Base-by-base conservation (phyloP, 306 rosid species). In the Rubus idaeus region DNA sequence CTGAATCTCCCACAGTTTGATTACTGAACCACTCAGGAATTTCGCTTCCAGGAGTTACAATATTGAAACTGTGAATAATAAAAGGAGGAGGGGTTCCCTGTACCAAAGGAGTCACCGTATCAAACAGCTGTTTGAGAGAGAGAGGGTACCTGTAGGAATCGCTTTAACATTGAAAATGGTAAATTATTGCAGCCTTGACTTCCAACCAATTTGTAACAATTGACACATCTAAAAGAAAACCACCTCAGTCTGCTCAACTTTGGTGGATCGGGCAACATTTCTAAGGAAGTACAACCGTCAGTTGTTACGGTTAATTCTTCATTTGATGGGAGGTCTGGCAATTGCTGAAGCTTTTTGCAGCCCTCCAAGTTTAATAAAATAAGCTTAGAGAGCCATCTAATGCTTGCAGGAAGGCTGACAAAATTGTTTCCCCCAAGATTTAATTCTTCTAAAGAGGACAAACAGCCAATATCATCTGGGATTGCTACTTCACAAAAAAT, bases 141-240 rank as follows among this genome's bases (percentile, higher is more conserved):
- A 21, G 14, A 6, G 20, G 47, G 2, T 66, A 69, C 74, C 74
- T 47, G 74, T 5, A 70, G 21, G 74, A 70, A 70, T 70, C 74
- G 41, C 21, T 46, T 23, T 6, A 69, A 37, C 42, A 30, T 20
- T 7, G 58, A 5, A 69, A 21, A 16, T 47, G 52, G 39, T 46
- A 12, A 7, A 21, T 49, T 47, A 6, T 11, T 50, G 35, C 50
- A 0, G 26, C 53, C 53, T 68, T 68, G 6, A 68, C 45, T 35
- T 10, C 20, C 53, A 30, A 49, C 61, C 46, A 49, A 17, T 35
- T 16, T 52, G 26, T 49, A 50, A 20, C 58, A 70, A 50, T 70
- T 50, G 55, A 45, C 17, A 41, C 50, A 57, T 57, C 64, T 21
- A 42, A 47, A 13, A 23, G 74, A 47, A 70, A 37, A 26, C 45